Conservation (phyloP, 2,329 filamentous ascomycete species). For the Keithomyces neogunnii region DNA sequence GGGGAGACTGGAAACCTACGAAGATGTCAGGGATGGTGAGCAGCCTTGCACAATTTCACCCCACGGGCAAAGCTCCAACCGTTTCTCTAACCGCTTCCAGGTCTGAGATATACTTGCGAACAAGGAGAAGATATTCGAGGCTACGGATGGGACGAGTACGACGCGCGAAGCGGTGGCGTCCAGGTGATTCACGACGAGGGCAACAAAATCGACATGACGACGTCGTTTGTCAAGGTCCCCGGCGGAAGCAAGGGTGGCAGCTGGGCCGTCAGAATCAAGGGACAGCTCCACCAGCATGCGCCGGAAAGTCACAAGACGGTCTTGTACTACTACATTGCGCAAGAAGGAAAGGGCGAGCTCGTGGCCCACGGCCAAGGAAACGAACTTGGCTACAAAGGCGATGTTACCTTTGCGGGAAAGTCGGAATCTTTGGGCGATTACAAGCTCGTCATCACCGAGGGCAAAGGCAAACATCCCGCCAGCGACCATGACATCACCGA, state of each 20-base stretch:
- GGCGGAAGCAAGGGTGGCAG: conserved; percentile 79
- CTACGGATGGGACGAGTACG: conserved; percentile 98
- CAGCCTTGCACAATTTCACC: neutral
- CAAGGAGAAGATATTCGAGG: conserved; percentile 89
- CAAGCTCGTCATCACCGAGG: conserved; percentile 67
- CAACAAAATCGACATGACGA: conserved; percentile 85
- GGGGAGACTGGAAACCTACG: conserved; percentile 74
- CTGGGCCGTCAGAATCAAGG: conserved; percentile 86
- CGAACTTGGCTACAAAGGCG: conserved; percentile 42
- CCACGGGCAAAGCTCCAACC: no score
- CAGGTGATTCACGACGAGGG: conserved; percentile 86
- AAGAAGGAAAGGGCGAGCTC: conserved; percentile 66
- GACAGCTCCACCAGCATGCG: conserved; percentile 63
- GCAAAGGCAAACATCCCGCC: conserved; percentile 52
- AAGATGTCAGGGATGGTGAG: conserved; percentile 63
- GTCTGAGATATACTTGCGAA: conserved; percentile 89
- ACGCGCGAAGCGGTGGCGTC: conserved; percentile 75
- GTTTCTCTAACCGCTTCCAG: conserved; percentile 32
- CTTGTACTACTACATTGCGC: conserved; percentile 70
- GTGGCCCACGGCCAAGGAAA: conserved; percentile 47
- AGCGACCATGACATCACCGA: conserved; percentile 58
- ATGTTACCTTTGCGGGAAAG: conserved; percentile 63
- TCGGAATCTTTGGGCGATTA: conserved; percentile 71
- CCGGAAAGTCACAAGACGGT: conserved; percentile 62
- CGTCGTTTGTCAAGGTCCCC: conserved; percentile 87